Evolutionary conservation across 352 stramenopile genomes (phyloP).

Genomic region (Phytophthora tentaculata): DNA sequence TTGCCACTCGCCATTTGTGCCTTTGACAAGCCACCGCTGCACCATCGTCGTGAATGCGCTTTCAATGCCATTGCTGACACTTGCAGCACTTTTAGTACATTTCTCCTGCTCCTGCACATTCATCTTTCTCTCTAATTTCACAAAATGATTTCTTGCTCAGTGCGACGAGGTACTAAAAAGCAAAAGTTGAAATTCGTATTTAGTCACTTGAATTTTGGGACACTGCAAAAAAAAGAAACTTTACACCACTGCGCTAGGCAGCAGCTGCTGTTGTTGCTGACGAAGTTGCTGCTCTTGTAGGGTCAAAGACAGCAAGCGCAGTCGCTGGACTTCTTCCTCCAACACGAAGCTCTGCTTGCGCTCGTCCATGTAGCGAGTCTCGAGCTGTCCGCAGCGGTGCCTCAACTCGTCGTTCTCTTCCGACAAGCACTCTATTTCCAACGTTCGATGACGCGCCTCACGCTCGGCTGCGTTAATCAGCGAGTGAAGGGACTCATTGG

Average conservation of each 20-base stretch:
- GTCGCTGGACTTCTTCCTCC: slow-evolving; percentile 67
- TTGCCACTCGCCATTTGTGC: slow-evolving; percentile 19
- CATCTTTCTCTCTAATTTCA: slow-evolving; percentile 2
- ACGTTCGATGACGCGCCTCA: slow-evolving; percentile 60
- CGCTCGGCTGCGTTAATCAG: slow-evolving; percentile 67
- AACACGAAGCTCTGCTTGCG: slow-evolving; percentile 64
- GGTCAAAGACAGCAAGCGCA: slow-evolving; percentile 57
- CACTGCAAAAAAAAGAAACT: too few relatives aligned
- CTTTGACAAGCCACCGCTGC: slow-evolving; percentile 13
- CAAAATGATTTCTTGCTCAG: background rate
- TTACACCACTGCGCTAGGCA: slow-evolving; percentile 6
- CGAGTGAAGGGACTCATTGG: slow-evolving; percentile 73
- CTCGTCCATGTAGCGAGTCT: slow-evolving; percentile 75
- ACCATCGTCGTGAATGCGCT: slow-evolving; percentile 22
- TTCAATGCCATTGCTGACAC: slow-evolving; percentile 9
- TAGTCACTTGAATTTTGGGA: slow-evolving; percentile 17
- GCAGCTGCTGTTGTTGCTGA: slow-evolving; percentile 28
- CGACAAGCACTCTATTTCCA: slow-evolving; percentile 77
- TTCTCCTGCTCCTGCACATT: background rate
- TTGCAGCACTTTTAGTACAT: background rate
- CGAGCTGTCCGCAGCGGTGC: slow-evolving; percentile 62
- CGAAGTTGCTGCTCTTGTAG: slow-evolving; percentile 48
- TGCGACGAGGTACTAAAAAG: slow-evolving; percentile 15
- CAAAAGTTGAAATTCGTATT: slow-evolving; percentile 19
- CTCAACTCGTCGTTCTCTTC: slow-evolving; percentile 84